phyloP scores from a whole-genome alignment of 139 green algal genomes.

The Ulvella scutata region DNA sequence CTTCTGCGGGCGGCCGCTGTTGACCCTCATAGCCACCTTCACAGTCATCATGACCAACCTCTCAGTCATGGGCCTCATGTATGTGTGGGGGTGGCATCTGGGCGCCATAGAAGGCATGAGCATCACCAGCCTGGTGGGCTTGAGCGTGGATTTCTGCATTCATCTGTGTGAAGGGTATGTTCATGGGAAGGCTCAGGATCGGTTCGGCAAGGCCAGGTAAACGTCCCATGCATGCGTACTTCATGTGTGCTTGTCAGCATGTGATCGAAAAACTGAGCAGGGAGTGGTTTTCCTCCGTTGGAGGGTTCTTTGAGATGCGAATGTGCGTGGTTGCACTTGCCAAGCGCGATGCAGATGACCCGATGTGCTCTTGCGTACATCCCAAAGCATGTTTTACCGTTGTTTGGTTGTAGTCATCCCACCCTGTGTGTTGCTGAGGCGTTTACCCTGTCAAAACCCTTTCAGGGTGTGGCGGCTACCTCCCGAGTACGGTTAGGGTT shows the following conservation, averaged over 20 bases:
- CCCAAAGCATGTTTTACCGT: no score
- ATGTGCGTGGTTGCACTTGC: no score
- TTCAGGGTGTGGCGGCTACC: no score
- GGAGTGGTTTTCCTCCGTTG: no score
- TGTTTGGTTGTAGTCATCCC: no score
- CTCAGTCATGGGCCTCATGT: background rate
- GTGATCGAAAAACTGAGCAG: no score
- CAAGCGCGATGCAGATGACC: no score
- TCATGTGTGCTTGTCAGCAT: background rate
- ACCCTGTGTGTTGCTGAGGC: no score
- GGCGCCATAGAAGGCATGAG: slow-evolving; percentile 1
- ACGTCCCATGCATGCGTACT: background rate
- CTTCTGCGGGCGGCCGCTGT: background rate
- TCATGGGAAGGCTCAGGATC: background rate
- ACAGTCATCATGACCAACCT: background rate
- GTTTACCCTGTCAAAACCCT: no score
- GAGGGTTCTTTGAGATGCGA: no score
- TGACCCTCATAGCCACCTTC: slow-evolving; percentile 2
- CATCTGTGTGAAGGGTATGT: background rate
- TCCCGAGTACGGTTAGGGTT: no score
- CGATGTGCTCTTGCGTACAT: no score
- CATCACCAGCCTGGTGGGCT: background rate
- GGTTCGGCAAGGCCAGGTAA: background rate
- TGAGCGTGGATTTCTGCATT: background rate
- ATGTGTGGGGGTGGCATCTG: background rate